Conservation (phyloP, 2,329 filamentous ascomycete genomes). For the Fusarium decemcellulare region DNA sequence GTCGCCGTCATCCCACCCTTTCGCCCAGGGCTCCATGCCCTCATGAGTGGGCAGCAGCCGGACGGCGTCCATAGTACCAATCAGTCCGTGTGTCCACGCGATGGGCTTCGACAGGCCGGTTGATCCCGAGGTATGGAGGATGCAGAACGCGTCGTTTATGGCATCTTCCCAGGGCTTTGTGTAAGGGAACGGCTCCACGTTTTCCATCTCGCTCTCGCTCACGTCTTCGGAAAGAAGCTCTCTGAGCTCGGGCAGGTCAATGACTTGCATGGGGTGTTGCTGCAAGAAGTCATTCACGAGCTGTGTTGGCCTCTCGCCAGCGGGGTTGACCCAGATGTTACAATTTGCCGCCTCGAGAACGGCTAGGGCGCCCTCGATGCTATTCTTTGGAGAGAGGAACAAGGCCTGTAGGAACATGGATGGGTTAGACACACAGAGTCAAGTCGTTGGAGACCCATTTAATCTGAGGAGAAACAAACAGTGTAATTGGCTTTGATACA, state of each 20-base stretch:
- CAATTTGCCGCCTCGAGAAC: constrained; percentile 51
- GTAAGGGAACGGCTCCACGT: constrained; percentile 45
- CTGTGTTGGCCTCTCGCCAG: constrained; percentile 38
- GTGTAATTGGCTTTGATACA: no score
- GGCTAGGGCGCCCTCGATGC: constrained; percentile 48
- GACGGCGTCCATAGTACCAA: constrained; percentile 55
- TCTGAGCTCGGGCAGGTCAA: constrained; percentile 47
- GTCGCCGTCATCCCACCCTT: constrained; percentile 48
- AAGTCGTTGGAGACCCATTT: no score
- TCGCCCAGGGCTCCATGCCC: constrained; percentile 50
- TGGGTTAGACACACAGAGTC: no score
- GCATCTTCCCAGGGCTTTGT: constrained; percentile 2
- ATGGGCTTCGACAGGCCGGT: constrained; percentile 60
- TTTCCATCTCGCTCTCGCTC: constrained; percentile 15
- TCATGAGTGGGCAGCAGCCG: constrained; percentile 50
- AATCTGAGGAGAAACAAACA: background rate
- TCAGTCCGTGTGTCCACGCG: constrained; percentile 49
- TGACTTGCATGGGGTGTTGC: constrained; percentile 45
- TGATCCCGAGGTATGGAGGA: constrained; percentile 59
- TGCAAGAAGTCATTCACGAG: constrained; percentile 43
- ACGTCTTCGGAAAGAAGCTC: constrained; percentile 43
- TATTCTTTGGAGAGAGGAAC: constrained; percentile 54
- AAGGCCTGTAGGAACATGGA: constrained; percentile 50
- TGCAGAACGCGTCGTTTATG: constrained; percentile 2
- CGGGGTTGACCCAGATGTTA: constrained; percentile 47